Conservation (phyloP, 73 alveolate species). For the Tetrahymena malaccensis region DNA sequence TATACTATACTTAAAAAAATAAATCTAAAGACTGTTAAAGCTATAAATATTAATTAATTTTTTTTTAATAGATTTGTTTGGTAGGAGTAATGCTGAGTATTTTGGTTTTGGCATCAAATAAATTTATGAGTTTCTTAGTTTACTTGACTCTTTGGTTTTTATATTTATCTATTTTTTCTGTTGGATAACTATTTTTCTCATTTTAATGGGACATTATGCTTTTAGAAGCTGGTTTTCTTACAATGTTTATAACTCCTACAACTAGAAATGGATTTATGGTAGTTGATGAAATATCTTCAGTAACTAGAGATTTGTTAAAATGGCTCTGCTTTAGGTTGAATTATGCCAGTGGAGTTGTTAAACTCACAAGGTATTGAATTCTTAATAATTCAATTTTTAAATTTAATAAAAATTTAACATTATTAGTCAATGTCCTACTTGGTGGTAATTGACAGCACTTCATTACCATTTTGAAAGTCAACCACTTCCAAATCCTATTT, state of each 20-base stretch:
- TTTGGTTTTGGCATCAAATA: constrained; percentile 22
- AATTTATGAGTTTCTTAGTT: constrained; percentile 33
- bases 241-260: constrained; percentile 49
- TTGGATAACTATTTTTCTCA: constrained; percentile 61
- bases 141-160: constrained; percentile 46
- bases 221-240: constrained; percentile 67
- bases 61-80: not conserved
- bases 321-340: constrained; percentile 65
- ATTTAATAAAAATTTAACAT: not conserved
- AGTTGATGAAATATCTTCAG: not conserved
- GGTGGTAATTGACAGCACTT: constrained; percentile 86
- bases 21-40: not conserved
- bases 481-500: constrained; percentile 57
- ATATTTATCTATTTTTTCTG: constrained; percentile 43
- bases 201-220: constrained; percentile 83
- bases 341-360: constrained; percentile 71
- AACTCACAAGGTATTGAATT: constrained; percentile 17
- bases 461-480: constrained; percentile 74
- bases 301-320: constrained; percentile 56
- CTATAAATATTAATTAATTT: not conserved
- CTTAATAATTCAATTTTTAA: not conserved
- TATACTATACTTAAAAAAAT: not conserved
- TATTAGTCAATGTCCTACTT: constrained; percentile 61
- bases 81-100: constrained; percentile 28
- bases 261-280: not conserved